Conservation (phyloP, 352 stramenopile genomes). For the Thraustochytrium sp. region DNA sequence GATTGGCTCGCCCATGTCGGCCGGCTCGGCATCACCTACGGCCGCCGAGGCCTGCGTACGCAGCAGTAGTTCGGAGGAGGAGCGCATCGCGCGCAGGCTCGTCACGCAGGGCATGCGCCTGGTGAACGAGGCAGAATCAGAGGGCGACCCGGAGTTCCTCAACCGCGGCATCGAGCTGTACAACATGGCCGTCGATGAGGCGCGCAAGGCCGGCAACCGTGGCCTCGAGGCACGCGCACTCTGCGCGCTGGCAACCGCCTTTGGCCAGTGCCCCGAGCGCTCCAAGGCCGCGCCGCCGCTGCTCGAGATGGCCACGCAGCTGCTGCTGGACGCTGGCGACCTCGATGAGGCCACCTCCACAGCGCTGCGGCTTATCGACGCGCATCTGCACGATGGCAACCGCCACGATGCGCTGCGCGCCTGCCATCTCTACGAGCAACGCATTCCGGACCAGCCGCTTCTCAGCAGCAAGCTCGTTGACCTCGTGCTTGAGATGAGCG, state of each 20-base stretch:
- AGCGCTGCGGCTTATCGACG: neutral
- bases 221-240: neutral
- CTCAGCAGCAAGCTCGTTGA: neutral
- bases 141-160: neutral
- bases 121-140: neutral
- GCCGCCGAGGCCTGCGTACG: too few species aligned
- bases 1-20: too few species aligned
- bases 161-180: slow-evolving; percentile 8
- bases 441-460: neutral
- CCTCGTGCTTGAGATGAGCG: neutral
- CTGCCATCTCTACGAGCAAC: neutral
- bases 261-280: neutral
- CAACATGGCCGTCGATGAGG: slow-evolving; percentile 26
- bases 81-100: neutral
- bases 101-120: neutral
- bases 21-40: too few species aligned
- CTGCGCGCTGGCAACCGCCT: neutral
- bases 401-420: neutral
- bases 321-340: neutral
- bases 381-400: neutral
- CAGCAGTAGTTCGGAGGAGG: too few species aligned
- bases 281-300: neutral
- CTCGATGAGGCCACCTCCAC: neutral
- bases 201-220: neutral
- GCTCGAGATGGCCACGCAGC: neutral